Percentiles rank a stretch among this genome's conserved stretches.
Evolutionary conservation across 2,329 filamentous ascomycete genomes (phyloP).

Genomic region (Tympanopsis confertula): DNA sequence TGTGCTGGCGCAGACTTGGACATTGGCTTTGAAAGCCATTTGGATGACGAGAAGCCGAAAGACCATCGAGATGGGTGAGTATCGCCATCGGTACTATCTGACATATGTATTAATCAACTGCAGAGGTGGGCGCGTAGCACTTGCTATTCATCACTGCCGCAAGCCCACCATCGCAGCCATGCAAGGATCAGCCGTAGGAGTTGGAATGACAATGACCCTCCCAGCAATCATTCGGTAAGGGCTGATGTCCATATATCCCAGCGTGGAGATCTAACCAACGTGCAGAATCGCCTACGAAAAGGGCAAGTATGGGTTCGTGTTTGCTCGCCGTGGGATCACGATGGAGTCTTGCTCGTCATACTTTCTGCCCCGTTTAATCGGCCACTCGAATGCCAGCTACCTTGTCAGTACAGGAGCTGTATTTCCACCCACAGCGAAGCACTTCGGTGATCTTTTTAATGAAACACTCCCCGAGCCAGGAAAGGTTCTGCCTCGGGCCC

Average conservation of each 20-base stretch:
- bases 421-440: slow-evolving; percentile 35
- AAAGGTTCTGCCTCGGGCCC: slow-evolving; percentile 49
- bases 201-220: slow-evolving; percentile 51
- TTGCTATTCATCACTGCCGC: slow-evolving; percentile 42
- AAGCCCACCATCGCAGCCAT: slow-evolving; percentile 49
- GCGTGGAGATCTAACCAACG: too few species aligned
- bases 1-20: slow-evolving; percentile 23
- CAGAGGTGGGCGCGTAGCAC: slow-evolving; percentile 37
- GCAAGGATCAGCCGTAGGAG: slow-evolving; percentile 46
- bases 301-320: slow-evolving; percentile 66
- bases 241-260: too few species aligned
- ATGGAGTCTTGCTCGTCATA: slow-evolving; percentile 64
- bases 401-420: slow-evolving; percentile 56
- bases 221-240: slow-evolving; percentile 35
- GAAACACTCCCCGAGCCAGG: slow-evolving; percentile 45
- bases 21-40: slow-evolving; percentile 11
- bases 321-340: slow-evolving; percentile 55
- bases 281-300: slow-evolving; percentile 34
- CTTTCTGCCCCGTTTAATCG: slow-evolving; percentile 62
- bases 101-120: too few species aligned
- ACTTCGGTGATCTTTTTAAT: slow-evolving; percentile 52
- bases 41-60: background rate
- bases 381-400: slow-evolving; percentile 49
- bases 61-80: background rate
- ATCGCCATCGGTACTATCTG: background rate